phyloP scores from a whole-genome alignment of 2,329 filamentous ascomycete species.

The Aspergillus sp. region DNA sequence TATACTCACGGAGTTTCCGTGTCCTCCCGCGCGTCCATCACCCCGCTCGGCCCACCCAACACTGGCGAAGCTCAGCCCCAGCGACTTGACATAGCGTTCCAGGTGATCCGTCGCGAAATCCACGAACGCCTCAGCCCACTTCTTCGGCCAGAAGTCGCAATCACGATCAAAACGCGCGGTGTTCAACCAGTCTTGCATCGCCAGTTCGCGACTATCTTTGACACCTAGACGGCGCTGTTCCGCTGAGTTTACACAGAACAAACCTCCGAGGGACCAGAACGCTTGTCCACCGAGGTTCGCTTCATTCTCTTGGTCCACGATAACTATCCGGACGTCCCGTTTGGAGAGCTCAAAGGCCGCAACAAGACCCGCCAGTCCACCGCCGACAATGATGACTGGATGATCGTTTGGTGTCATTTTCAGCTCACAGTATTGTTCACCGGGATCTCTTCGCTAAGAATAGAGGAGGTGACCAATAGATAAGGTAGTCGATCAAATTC shows the following conservation, averaged over 20 bases:
- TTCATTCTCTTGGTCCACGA: too few relatives aligned
- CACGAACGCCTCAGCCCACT: conserved; percentile 59
- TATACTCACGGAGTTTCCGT: conserved; percentile 51
- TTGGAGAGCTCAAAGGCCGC: too few relatives aligned
- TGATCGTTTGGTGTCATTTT: too few relatives aligned
- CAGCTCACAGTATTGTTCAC: too few relatives aligned
- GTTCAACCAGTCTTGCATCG: conserved; percentile 54
- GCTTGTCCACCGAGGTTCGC: too few relatives aligned
- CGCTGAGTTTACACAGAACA: conserved; percentile 54
- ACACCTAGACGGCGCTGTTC: conserved; percentile 54
- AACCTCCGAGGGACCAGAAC: conserved; percentile 47
- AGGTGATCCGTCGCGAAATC: conserved; percentile 55
- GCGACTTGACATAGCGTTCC: conserved; percentile 51
- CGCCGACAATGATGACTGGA: background rate
- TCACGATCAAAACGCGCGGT: conserved; percentile 54
- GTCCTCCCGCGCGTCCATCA: conserved; percentile 49
- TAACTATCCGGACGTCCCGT: too few relatives aligned
- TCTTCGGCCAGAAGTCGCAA: conserved; percentile 50
- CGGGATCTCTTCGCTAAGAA: too few relatives aligned
- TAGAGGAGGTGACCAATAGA: too few relatives aligned
- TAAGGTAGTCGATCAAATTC: too few relatives aligned
- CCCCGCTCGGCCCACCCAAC: conserved; percentile 59
- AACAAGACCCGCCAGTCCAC: conserved; percentile 13
- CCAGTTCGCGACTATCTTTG: conserved; percentile 51
- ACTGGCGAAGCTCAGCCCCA: conserved; percentile 48